Percentiles rank a stretch among this genome's conserved stretches.
These are phyloP conservation scores for Colletotrichum australisinense DNA, from an alignment of 2,329 filamentous ascomycete genomes.

Conservation along the genomic window DNA sequence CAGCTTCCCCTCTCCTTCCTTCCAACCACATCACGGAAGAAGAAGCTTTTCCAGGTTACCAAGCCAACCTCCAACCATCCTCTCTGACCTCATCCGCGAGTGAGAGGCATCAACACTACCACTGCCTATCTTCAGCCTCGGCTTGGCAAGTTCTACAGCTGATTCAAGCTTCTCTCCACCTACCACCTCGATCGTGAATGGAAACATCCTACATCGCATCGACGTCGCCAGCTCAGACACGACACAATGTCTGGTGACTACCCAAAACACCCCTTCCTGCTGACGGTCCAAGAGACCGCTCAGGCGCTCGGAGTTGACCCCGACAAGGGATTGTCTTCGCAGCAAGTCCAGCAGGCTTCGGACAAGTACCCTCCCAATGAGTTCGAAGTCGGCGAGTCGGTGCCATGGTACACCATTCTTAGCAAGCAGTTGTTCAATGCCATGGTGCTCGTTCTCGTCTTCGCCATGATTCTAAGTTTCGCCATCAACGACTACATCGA, in stretches of 20 bases:
- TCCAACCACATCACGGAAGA: slow-evolving; percentile 12
- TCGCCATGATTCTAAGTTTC: slow-evolving; percentile 80
- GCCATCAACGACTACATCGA: slow-evolving; percentile 76
- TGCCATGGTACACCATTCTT: slow-evolving; percentile 78
- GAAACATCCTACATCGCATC: slow-evolving; percentile 4
- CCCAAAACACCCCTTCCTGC: slow-evolving; percentile 69
- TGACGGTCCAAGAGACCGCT: slow-evolving; percentile 71
- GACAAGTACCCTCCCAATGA: slow-evolving; percentile 75
- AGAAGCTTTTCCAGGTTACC: slow-evolving; percentile 14
- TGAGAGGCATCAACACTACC: not conserved
- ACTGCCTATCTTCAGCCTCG: not conserved
- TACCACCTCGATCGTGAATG: slow-evolving; percentile 9
- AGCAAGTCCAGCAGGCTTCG: slow-evolving; percentile 69
- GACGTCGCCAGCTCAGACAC: slow-evolving; percentile 28
- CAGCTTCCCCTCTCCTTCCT: slow-evolving; percentile 10
- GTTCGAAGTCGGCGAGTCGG: slow-evolving; percentile 74
- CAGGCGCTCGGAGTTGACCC: slow-evolving; percentile 70
- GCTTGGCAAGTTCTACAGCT: not conserved
- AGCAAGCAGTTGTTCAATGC: slow-evolving; percentile 81
- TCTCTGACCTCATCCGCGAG: slow-evolving; percentile 1
- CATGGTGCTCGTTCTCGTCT: slow-evolving; percentile 81
- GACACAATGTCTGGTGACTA: slow-evolving; percentile 58
- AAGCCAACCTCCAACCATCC: slow-evolving; percentile 30
- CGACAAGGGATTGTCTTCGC: slow-evolving; percentile 73
- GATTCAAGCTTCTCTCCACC: not conserved